Conservation (phyloP, 2,329 filamentous ascomycete species). For the Paecilomyces niveus region DNA sequence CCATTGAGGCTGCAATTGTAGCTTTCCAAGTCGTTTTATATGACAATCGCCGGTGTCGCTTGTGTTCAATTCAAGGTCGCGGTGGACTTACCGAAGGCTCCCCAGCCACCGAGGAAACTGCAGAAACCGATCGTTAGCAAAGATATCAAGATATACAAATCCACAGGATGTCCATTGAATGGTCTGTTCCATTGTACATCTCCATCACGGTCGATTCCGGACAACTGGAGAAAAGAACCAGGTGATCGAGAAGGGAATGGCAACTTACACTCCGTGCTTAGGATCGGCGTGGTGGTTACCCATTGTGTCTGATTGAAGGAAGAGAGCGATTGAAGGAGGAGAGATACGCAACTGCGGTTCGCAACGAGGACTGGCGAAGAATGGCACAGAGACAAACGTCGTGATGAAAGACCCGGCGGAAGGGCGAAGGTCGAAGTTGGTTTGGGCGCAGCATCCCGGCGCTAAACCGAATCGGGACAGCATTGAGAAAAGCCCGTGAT, state of each 20-base stretch:
- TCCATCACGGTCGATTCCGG: background rate
- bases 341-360: slow-evolving; percentile 1
- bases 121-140: slow-evolving; percentile 19
- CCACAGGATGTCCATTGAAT: background rate
- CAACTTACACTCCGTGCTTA: slow-evolving; percentile 39
- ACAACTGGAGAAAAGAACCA: background rate
- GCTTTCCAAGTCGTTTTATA: background rate
- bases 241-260: background rate
- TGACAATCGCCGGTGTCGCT: background rate
- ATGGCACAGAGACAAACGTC: background rate
- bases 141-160: background rate
- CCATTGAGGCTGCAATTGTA: background rate
- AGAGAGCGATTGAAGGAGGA: slow-evolving; percentile 8
- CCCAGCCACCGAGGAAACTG: slow-evolving; percentile 71
- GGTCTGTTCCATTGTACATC: background rate
- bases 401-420: slow-evolving; percentile 2
- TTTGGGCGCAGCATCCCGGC: slow-evolving; percentile 12
- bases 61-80: background rate
- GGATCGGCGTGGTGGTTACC: slow-evolving; percentile 29
- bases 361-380: background rate
- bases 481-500: slow-evolving; percentile 29
- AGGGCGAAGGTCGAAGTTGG: slow-evolving; percentile 23
- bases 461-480: slow-evolving; percentile 30
- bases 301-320: slow-evolving; percentile 24
- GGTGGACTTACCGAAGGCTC: slow-evolving; percentile 60